Evolutionary conservation across 108 stramenopile species (phyloP).

Genomic region (Nannochloropsis gaditana): DNA sequence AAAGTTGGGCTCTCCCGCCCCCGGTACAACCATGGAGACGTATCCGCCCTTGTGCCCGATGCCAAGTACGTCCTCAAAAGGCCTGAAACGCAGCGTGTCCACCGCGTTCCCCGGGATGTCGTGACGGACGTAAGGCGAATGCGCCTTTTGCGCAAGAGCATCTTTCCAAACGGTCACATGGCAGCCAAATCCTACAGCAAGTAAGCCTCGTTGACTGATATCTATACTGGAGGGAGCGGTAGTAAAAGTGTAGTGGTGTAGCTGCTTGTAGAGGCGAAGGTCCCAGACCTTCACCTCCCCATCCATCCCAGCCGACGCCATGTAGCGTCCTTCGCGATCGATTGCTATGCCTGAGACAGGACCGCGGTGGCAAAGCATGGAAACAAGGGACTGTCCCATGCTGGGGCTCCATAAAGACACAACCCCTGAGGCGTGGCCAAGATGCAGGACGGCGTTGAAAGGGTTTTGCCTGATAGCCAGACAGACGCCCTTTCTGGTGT

Average conservation of each 20-base stretch:
- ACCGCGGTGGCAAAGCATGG: constrained; percentile 74
- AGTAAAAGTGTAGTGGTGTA: constrained; percentile 46
- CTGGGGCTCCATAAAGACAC: constrained; percentile 96
- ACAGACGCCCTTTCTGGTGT: constrained; percentile 68
- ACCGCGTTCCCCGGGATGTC: constrained; percentile 51
- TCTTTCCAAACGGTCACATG: constrained; percentile 84
- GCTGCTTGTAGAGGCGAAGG: constrained; percentile 63
- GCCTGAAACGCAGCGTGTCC: constrained; percentile 69
- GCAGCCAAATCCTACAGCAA: constrained; percentile 67
- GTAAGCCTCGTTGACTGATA: constrained; percentile 78
- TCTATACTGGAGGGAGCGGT: constrained; percentile 63
- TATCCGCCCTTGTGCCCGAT: constrained; percentile 81
- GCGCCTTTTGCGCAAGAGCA: constrained; percentile 62
- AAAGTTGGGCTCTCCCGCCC: constrained; percentile 87
- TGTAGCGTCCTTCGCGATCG: constrained; percentile 53
- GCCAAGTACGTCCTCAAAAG: constrained; percentile 93
- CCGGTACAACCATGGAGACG: constrained; percentile 86
- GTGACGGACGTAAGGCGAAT: constrained; percentile 86
- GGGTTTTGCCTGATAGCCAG: constrained; percentile 80
- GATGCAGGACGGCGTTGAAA: constrained; percentile 76
- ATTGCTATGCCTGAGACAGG: constrained; percentile 72
- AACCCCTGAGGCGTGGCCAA: constrained; percentile 91
- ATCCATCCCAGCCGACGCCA: constrained; percentile 84
- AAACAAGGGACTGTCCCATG: constrained; percentile 60
- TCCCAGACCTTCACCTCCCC: constrained; percentile 86